Percentiles rank a stretch among this genome's conserved stretches.
phyloP scores from a whole-genome alignment of 371 early-diverging fungal genomes.

The Rhizopus sp. region DNA sequence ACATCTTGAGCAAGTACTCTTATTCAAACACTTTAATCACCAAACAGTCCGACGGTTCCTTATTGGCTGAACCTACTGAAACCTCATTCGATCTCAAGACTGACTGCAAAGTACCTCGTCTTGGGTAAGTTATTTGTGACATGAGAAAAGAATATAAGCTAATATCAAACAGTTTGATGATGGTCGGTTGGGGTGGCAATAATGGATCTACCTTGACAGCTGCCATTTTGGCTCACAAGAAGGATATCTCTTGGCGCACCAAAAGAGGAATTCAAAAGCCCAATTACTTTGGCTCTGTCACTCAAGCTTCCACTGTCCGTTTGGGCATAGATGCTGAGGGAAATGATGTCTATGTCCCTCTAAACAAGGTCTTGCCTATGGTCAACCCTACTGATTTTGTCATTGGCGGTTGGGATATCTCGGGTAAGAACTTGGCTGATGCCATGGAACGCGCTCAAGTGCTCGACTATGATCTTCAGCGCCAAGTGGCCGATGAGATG shows the following conservation, averaged over 20 bases:
- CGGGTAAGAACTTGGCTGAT: constrained; percentile 78
- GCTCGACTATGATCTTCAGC: constrained; percentile 93
- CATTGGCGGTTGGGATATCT: constrained; percentile 98
- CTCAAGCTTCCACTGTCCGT: constrained; percentile 93
- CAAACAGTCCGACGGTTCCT: constrained; percentile 65
- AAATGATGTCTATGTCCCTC: constrained; percentile 87
- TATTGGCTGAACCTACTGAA: constrained; percentile 83
- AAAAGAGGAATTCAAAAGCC: constrained; percentile 87
- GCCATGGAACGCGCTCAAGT: constrained; percentile 94
- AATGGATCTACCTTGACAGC: constrained; percentile 97
- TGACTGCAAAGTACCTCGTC: constrained; percentile 75
- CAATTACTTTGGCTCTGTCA: constrained; percentile 96
- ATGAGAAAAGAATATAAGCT: not conserved
- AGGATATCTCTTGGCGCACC: constrained; percentile 86
- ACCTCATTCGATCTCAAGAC: constrained; percentile 89
- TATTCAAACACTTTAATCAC: constrained; percentile 87
- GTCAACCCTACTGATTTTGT: constrained; percentile 95
- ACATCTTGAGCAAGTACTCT: constrained; percentile 82
- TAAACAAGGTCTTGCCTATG: constrained; percentile 91
- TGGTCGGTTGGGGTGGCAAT: constrained; percentile 99
- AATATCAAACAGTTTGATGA: constrained; percentile 78
- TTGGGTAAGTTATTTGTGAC: constrained; percentile 61
- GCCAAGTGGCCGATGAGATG: constrained; percentile 85
- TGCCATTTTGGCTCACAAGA: constrained; percentile 90
- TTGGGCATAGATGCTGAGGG: constrained; percentile 84